Conservation (phyloP, 331 rosid species). For the Spiraea crenata region DNA sequence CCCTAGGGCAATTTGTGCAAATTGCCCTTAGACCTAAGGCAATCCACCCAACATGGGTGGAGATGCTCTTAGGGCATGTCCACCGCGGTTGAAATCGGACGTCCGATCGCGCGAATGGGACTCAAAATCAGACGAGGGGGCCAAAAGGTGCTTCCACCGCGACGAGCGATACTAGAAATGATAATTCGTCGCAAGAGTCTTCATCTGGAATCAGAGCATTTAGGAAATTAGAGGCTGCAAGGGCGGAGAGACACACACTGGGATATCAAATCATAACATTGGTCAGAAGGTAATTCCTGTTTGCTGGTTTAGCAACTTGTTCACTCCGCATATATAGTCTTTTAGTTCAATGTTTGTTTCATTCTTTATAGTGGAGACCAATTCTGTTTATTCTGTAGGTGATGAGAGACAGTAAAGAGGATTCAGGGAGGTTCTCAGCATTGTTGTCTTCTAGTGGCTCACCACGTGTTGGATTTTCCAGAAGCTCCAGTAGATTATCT, state of each 20-base stretch:
- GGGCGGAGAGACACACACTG: conserved; percentile 48
- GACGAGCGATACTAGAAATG: conserved; percentile 41
- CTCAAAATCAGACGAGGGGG: too few relatives aligned
- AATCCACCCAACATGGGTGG: too few relatives aligned
- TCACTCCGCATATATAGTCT: conserved; percentile 20
- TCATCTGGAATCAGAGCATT: conserved; percentile 68
- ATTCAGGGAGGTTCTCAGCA: conserved; percentile 80
- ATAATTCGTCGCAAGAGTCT: conserved; percentile 73
- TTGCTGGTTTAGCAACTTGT: background rate
- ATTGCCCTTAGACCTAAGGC: too few relatives aligned
- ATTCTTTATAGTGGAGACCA: conserved; percentile 27
- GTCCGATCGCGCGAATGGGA: too few relatives aligned
- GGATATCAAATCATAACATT: conserved; percentile 27
- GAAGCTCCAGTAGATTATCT: conserved; percentile 82
- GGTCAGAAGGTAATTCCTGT: conserved; percentile 60
- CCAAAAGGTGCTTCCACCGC: too few relatives aligned
- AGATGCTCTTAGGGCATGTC: too few relatives aligned
- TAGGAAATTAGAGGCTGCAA: conserved; percentile 59
- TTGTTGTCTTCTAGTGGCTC: conserved; percentile 83
- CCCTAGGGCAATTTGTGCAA: too few relatives aligned
- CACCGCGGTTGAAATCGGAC: too few relatives aligned
- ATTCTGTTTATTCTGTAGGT: conserved; percentile 39
- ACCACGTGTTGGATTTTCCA: conserved; percentile 72
- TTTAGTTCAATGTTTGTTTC: conserved; percentile 22
- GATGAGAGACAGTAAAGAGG: conserved; percentile 71